phyloP scores from a whole-genome alignment of 176 grass and related monocot genomes.

The Pontederia crassipes region DNA sequence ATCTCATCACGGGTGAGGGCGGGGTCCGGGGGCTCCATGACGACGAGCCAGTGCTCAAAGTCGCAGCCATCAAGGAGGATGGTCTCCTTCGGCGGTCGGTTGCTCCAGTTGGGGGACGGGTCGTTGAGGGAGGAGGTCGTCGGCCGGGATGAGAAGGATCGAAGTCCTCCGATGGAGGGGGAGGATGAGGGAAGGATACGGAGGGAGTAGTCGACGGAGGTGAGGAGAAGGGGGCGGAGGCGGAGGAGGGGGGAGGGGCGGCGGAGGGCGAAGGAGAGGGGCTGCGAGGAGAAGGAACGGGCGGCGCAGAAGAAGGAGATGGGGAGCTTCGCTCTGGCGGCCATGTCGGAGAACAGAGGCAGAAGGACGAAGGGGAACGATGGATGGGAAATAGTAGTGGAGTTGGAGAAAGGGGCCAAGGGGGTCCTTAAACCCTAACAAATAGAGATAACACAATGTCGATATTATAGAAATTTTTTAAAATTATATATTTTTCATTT shows the following conservation, averaged over 20 bases:
- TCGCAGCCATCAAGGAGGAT: constrained; percentile 77
- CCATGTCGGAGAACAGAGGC: too few species aligned
- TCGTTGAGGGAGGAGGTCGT: constrained; percentile 57
- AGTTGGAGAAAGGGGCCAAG: too few species aligned
- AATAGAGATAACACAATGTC: too few species aligned
- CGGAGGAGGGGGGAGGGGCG: neutral
- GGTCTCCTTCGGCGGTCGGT: constrained; percentile 68
- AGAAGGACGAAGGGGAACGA: too few species aligned
- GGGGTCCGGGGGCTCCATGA: constrained; percentile 70
- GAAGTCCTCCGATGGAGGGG: neutral
- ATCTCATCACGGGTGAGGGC: constrained; percentile 62
- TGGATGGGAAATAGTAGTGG: too few species aligned
- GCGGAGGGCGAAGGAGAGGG: constrained; percentile 7
- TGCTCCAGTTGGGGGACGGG: constrained; percentile 69
- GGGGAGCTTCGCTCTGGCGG: constrained; percentile 3
- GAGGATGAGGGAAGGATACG: neutral
- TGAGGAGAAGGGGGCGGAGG: constrained; percentile 19
- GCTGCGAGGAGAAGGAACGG: constrained; percentile 15
- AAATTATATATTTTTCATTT: too few species aligned
- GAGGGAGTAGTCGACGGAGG: neutral
- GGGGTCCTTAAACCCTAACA: too few species aligned
- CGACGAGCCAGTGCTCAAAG: constrained; percentile 89
- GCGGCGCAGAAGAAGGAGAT: constrained; percentile 1
- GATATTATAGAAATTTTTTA: too few species aligned
- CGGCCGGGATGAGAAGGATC: constrained; percentile 42